Evolutionary conservation across 768 basidiomycete species (phyloP), one percentile per base, ranked within the genome.

Genomic region (Calocybe cyanea): DNA sequence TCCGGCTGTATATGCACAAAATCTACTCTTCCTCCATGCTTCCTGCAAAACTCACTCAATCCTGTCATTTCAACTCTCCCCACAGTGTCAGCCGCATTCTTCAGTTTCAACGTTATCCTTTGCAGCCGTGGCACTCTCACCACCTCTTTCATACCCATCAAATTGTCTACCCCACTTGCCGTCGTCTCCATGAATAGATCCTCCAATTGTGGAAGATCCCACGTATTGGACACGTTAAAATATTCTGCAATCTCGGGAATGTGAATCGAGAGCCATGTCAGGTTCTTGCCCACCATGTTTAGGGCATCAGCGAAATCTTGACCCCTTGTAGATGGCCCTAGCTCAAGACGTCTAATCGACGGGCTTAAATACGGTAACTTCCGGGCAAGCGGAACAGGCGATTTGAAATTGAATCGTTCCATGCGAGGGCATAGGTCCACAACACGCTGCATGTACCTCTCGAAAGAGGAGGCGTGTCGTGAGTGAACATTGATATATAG

Each of bases 391-490:
- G 36, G 3, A n/a, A n/a, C n/a, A n/a, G 41, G 34, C 11, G 48
- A 50, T 9, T 48, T 37, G 7, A 41, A 36, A 18, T 17, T 38
- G 2, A 50, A 41, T 25, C 33, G 39, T 20, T 19, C 2, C 7
- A 53, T 36, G 14, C 45, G 36, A 13, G 52, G 48, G 20, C 44
- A 53, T 19, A 53, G 19, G 17, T 46, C 28, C 6, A 50, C 21
- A 34, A 53, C 28, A 7, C 42, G 48, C 28, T 46, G 48, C 17
- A 53, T 39, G 31, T 49, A 31, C 20, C 40, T 23, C 21, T 21
- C 19, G 33, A 56, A 51, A 5, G 55, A 43, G 11, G n/a, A n/a
- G 2, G 23, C 45, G 25, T 56, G 56, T 6, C 39, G 43, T 8
- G 31, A 40, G 3, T 42, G 36, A 21, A 57, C 31, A 17, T 41